Evolutionary conservation across 768 basidiomycete genomes (phyloP).

Genomic region (Ramaria sp.): DNA sequence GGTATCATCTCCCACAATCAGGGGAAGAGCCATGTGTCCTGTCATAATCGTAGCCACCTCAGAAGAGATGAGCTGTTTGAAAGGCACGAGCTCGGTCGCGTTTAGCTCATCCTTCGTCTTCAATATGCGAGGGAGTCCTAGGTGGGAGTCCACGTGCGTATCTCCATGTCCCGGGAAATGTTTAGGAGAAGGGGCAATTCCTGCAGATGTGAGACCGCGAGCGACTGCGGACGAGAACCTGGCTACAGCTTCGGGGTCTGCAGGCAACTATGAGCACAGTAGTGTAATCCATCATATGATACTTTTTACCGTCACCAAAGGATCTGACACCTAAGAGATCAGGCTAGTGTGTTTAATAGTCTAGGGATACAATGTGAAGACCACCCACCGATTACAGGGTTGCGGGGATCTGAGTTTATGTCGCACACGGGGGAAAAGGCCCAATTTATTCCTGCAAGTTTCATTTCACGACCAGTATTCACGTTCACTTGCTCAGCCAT

Average conservation of each 20-base stretch:
- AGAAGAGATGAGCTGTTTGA: conserved; percentile 32
- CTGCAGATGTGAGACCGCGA: conserved; percentile 34
- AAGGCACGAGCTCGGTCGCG: conserved; percentile 47
- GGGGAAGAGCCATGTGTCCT: conserved; percentile 61
- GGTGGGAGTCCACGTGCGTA: conserved; percentile 61
- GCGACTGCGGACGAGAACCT: conserved; percentile 36
- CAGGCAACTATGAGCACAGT: neutral
- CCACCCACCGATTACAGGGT: conserved; percentile 65
- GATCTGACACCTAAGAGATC: conserved; percentile 46
- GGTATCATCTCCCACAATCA: conserved; percentile 39
- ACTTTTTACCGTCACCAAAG: conserved; percentile 46
- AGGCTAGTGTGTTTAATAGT: neutral
- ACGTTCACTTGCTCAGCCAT: conserved; percentile 35
- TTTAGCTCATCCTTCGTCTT: conserved; percentile 34
- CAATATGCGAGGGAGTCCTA: conserved; percentile 48
- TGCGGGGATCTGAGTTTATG: conserved; percentile 56
- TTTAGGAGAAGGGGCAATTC: conserved; percentile 52
- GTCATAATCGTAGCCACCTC: conserved; percentile 54
- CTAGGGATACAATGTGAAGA: neutral
- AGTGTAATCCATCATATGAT: neutral
- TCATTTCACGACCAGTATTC: conserved; percentile 46
- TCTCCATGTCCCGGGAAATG: conserved; percentile 73
- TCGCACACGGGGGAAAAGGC: conserved; percentile 59
- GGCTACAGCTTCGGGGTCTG: conserved; percentile 46
- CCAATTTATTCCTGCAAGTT: conserved; percentile 59